A percentile compares a stretch with the other conserved stretches of the same genome.
These are phyloP conservation scores for Chlamydomonas applanata DNA, from an alignment of 139 green algal species.

Conservation along the genomic window DNA sequence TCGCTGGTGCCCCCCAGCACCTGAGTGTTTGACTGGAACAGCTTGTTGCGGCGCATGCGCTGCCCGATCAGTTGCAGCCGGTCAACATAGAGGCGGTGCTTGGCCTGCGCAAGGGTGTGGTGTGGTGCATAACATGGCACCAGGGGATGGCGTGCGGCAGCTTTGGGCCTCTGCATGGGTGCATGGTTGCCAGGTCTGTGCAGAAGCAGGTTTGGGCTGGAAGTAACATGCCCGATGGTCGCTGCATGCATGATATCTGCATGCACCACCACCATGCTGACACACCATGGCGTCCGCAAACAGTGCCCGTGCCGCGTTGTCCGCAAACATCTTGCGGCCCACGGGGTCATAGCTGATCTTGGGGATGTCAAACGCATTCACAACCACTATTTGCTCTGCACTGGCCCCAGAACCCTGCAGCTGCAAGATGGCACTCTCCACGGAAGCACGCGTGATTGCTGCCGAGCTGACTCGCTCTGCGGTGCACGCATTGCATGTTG, in stretches of 20 bases:
- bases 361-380: conserved; percentile 60
- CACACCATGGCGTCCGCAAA: conserved; percentile 29
- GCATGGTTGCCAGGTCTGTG: background rate
- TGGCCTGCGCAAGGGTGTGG: conserved; percentile 54
- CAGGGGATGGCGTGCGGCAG: background rate
- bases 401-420: conserved; percentile 6
- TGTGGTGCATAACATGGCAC: background rate
- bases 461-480: too few species aligned
- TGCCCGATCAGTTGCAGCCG: conserved; percentile 71
- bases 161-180: too few species aligned
- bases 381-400: conserved; percentile 40
- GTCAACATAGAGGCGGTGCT: conserved; percentile 69
- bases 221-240: background rate
- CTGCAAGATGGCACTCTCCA: conserved; percentile 7
- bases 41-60: conserved; percentile 58
- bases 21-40: conserved; percentile 51
- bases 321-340: conserved; percentile 48
- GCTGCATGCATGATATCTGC: background rate
- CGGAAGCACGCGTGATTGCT: background rate
- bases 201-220: background rate
- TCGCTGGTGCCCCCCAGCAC: background rate
- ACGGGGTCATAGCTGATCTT: conserved; percentile 62
- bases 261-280: background rate
- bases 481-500: too few species aligned
- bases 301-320: conserved; percentile 30